Evolutionary conservation across 2,329 filamentous ascomycete species (phyloP).

Genomic region (Penicillium concentricum): DNA sequence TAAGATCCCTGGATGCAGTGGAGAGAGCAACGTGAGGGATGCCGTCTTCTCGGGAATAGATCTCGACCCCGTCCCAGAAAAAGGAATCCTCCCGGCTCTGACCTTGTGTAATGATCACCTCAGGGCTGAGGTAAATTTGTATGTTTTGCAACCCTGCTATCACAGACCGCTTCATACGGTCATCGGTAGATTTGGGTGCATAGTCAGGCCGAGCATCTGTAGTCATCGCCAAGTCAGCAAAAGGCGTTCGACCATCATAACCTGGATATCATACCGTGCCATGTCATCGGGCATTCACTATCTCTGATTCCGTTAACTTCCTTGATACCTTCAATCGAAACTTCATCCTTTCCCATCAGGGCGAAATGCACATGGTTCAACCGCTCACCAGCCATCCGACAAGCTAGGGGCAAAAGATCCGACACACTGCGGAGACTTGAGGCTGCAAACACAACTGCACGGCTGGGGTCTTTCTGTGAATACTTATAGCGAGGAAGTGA

Average conservation of each 20-base stretch:
- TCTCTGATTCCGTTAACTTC: constrained; percentile 76
- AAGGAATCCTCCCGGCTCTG: constrained; percentile 65
- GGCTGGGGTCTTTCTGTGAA: constrained; percentile 61
- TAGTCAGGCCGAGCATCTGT: constrained; percentile 73
- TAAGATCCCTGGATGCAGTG: constrained; percentile 57
- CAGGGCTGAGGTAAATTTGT: constrained; percentile 70
- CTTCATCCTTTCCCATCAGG: constrained; percentile 70
- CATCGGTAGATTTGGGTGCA: constrained; percentile 65
- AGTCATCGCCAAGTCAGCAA: not conserved
- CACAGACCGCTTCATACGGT: constrained; percentile 65
- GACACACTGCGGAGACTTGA: constrained; percentile 72
- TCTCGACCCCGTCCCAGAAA: constrained; percentile 62
- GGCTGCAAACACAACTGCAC: constrained; percentile 69
- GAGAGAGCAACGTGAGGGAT: constrained; percentile 76
- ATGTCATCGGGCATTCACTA: constrained; percentile 62
- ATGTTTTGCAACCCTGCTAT: constrained; percentile 69
- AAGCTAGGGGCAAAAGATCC: constrained; percentile 75
- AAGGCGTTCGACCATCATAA: constrained; percentile 27
- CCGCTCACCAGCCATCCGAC: constrained; percentile 72
- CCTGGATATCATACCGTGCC: constrained; percentile 56
- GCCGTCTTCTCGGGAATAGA: constrained; percentile 52
- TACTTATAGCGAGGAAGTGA: constrained; percentile 61
- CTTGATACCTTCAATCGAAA: constrained; percentile 67
- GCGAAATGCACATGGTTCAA: constrained; percentile 78
- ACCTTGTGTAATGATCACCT: constrained; percentile 71